Evolutionary conservation across 441 rosid genomes (phyloP), one percentile per base, ranked within the genome.

Genomic region (Dalechampia spathulata): DNA sequence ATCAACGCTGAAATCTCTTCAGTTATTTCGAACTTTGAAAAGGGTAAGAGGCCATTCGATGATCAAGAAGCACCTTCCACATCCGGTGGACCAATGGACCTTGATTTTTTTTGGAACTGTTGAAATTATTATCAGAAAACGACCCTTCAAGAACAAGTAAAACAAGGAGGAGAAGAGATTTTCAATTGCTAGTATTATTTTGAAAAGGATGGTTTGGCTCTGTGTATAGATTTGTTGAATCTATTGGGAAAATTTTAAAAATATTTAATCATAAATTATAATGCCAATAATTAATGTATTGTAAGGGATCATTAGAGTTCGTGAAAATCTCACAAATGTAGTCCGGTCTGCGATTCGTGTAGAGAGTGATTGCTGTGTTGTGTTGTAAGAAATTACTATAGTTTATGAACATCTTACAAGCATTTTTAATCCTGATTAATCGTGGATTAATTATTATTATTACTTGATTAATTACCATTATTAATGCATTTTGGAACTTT

Each of bases 41-140:
- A 48, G 64, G 78, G 72, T 4, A 76, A 71, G 64, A 75, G 73
- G 69, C 55, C 46, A 39, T 69, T 70, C 16, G 74, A 78, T 27
- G 76, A 74, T 57, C 89, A 67, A 22, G 78, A 72, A n/a, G 83
- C 60, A 9, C 86, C 87, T n/a, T n/a, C n/a, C n/a, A n/a, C n/a
- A 64, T 77, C 89, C 11, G 63, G 75, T 7, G 76, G 65, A 60
- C 80, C 81, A 8, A 25, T 67, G 45, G 86, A 79, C 59, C 68
- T 78, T 57, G 87, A 78, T 52, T 64, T 68, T 62, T 57, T 87
- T 49, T 86, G 90, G 96, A 77, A 58, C 67, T 83, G 70, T 60
- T 83, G 73, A 76, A 30, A 60, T 22, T 25, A 53, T 44, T 32
- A 43, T 48, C 30, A 30, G 47, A 49, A 27, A 47, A n/a, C n/a